Base-by-base conservation (phyloP, 371 early-diverging fungal species). In the Mucor irregularis region DNA sequence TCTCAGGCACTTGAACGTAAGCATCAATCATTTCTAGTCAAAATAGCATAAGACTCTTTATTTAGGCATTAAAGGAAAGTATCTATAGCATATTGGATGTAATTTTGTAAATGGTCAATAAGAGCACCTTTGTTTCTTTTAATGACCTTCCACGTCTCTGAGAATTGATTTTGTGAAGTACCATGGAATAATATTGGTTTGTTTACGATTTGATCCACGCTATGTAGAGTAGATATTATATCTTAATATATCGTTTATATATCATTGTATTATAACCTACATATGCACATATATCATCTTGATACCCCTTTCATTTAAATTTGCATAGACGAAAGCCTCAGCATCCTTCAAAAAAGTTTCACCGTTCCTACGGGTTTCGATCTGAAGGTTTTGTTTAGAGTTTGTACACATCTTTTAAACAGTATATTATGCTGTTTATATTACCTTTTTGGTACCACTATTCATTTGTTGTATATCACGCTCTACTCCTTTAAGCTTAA, bases 31-130 rank as follows among this genome's bases (percentile, higher is more conserved):
- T 56, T 56, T 34, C 40, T 48, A 42, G 56, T 49, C 42, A 56
- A 49, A 56, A 56, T 43, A 56, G 17, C 56, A 49, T 49, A 48
- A 56, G 40, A 42, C 49, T 42, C 56, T 49, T 48, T 56, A 56
- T 56, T 56, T 56, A 56, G 49, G 56, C 56, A 49, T 56, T 49
- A 42, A 48, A 42, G 49, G 25, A 40, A 56, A 34, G 34, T 49
- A 56, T 56, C 17, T 56, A 56, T 56, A 34, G 43, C 38, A 56
- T 47, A 56, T 49, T 56, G 56, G 56, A 49, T 56, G 49, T 25
- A 56, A 56, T 49, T 56, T 56, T 56, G 49, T 56, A 56, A 56
- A 56, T 56, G 49, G 14, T 56, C 25, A 56, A 56, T 49, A 56
- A 21, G 38, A 42, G n/a, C 29, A 31, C 34, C 42, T 55, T 47